Conservation (phyloP, 176 grass and related monocot genomes). For the Coix lacrymajobi region DNA sequence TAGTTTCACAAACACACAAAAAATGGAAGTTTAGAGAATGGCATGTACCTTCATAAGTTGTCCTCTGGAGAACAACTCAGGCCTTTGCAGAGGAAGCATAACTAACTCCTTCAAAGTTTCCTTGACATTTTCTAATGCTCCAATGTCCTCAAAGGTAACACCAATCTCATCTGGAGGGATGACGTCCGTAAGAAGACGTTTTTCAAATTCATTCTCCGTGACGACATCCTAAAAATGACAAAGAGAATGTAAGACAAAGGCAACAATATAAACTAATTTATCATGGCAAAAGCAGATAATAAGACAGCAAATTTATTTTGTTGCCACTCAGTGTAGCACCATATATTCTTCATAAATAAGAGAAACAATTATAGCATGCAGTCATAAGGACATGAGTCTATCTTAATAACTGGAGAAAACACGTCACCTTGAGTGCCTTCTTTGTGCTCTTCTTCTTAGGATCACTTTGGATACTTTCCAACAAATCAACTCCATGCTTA, state of each 20-base stretch:
- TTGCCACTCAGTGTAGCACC: neutral
- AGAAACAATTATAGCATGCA: neutral
- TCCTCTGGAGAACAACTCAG: conserved; percentile 92
- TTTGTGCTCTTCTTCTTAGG: conserved; percentile 73
- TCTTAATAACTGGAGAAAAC: neutral
- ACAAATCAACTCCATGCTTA: conserved; percentile 64
- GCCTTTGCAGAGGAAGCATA: conserved; percentile 98
- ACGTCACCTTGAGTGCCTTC: conserved; percentile 87
- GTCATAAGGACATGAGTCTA: neutral
- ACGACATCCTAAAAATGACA: conserved; percentile 67
- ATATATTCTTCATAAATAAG: neutral
- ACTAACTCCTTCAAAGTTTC: conserved; percentile 98
- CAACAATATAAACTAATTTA: neutral
- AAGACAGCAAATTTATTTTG: neutral
- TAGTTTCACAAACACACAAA: neutral
- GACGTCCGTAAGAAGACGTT: conserved; percentile 84
- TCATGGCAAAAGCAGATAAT: neutral
- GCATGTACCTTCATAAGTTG: conserved; percentile 85
- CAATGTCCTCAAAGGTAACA: conserved; percentile 91
- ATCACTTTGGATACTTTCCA: conserved; percentile 67
- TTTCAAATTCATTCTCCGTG: conserved; percentile 96
- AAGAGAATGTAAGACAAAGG: neutral
- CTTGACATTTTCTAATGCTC: conserved; percentile 94
- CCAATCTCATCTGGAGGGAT: conserved; percentile 96
- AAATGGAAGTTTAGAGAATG: neutral